These are phyloP conservation scores for Russula virescens DNA, from an alignment of 768 basidiomycete genomes.

Conservation along the genomic window DNA sequence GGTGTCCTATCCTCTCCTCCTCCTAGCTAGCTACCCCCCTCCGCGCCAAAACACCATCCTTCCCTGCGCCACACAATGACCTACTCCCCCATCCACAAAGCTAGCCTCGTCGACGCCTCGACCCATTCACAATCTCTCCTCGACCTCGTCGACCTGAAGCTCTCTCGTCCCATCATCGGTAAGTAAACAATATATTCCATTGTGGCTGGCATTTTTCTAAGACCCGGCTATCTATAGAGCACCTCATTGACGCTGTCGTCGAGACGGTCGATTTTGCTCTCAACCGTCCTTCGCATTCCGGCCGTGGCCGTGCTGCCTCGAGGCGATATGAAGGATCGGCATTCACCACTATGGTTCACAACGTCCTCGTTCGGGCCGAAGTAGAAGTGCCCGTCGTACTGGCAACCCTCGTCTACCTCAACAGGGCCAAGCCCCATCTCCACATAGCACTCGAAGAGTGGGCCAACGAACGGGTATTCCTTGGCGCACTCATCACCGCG, in stretches of 20 bases:
- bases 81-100: conserved; percentile 38
- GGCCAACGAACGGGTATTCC: conserved; percentile 87
- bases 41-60: background rate
- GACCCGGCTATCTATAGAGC: conserved; percentile 41
- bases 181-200: conserved; percentile 28
- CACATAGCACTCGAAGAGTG: conserved; percentile 78
- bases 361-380: conserved; percentile 68
- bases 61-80: conserved; percentile 14
- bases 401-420: conserved; percentile 68
- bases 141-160: conserved; percentile 60
- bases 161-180: conserved; percentile 61
- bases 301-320: conserved; percentile 42
- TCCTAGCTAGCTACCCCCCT: no score
- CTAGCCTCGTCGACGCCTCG: conserved; percentile 57
- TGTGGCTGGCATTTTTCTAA: background rate
- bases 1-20: background rate
- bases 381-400: conserved; percentile 65
- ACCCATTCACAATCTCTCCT: conserved; percentile 60
- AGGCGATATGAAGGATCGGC: conserved; percentile 48
- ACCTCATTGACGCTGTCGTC: conserved; percentile 59
- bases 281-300: conserved; percentile 54
- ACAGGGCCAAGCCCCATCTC: conserved; percentile 70
- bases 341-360: conserved; percentile 60
- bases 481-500: conserved; percentile 83
- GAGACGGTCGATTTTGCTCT: conserved; percentile 76